These are phyloP conservation scores for Saccharomycopsis fodiens DNA, from an alignment of 805 yeast species.

Conservation along the genomic window DNA sequence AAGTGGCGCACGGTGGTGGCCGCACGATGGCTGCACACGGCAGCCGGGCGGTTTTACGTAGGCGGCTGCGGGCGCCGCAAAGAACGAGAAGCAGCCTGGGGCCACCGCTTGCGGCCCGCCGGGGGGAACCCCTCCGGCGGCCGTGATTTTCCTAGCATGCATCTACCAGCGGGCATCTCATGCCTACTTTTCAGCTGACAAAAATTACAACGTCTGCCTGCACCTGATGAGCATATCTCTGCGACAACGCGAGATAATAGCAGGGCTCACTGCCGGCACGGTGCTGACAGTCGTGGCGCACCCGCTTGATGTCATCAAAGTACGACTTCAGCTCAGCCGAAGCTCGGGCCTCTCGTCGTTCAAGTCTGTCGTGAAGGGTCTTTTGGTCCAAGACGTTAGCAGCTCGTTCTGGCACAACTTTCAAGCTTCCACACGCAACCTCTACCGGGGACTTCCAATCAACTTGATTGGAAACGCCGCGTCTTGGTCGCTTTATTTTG, in stretches of 20 bases:
- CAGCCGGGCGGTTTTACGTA: too few relatives aligned
- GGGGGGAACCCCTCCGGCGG: too few relatives aligned
- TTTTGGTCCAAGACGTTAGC: conserved; percentile 19
- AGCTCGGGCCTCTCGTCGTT: conserved; percentile 20
- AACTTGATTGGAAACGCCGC: conserved; percentile 76
- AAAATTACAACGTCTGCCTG: too few relatives aligned
- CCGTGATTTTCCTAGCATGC: too few relatives aligned
- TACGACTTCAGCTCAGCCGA: conserved; percentile 59
- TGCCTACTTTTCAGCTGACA: too few relatives aligned
- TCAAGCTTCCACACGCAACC: conserved; percentile 25
- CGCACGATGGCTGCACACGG: too few relatives aligned
- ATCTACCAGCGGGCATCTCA: too few relatives aligned
- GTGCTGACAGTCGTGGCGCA: conserved; percentile 75
- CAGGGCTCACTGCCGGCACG: conserved; percentile 79
- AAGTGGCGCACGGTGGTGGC: too few relatives aligned
- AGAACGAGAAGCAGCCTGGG: too few relatives aligned
- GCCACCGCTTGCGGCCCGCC: too few relatives aligned
- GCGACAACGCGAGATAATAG: conserved; percentile 40
- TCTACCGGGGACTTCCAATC: conserved; percentile 73
- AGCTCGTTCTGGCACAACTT: neutral
- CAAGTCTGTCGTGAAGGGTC: conserved; percentile 25
- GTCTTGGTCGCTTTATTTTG: conserved; percentile 88
- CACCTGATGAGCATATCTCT: neutral
- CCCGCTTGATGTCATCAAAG: conserved; percentile 82
- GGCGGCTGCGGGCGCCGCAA: too few relatives aligned